Base-by-base conservation (phyloP, 2,329 filamentous ascomycete genomes). In the Penicillium sumatraense region DNA sequence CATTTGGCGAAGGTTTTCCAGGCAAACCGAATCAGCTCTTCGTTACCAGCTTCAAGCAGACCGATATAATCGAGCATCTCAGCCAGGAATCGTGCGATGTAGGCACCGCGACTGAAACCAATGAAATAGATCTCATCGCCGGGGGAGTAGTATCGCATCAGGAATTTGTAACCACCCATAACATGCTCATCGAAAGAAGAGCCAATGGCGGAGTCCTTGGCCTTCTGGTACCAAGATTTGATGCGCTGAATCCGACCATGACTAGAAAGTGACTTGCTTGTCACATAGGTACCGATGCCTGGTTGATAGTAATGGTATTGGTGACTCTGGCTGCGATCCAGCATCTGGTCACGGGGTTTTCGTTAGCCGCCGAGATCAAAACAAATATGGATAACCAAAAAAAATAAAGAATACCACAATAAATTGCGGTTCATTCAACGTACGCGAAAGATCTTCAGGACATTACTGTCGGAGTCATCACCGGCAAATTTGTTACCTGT, bases 41-140 rank as follows among this genome's bases (percentile, higher is more conserved):
- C 89, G 64, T 96, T 96, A 10, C 91, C 90, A 49, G 89, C 87
- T 11, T 87, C 88, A 13, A 96, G 79, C 0, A 96, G 79, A 1
- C 91, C 91, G 51, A 95, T 86, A 62, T 90, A 87, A 66, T 95
- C 90, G 6, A 95, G 81, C 90, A 93, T 93, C 68, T 95, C 90
- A 0, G 90, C 89, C 0, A 91, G 75, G 65, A 91, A 91, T 2
- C 88, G 84, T 0, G 88, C 89, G 40, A 89, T 88, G 65, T 91
- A 91, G 1, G 88, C 83, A 16, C 89, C 89, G 18, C 89, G 83
- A 40, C 85, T 88, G 74, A 91, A 91, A 0, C 89, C 89, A 56
- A 90, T 90, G 73, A 90, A 85, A 68, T 86, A 90, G 31, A 90
- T 88, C 52, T 80, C 76, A 56, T 81, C 77, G 10, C 79, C 79